A percentile compares a stretch with the other conserved stretches of the same genome.
phyloP scores from a whole-genome alignment of 768 basidiomycete species.

The Suillus fuscotomentosus region DNA sequence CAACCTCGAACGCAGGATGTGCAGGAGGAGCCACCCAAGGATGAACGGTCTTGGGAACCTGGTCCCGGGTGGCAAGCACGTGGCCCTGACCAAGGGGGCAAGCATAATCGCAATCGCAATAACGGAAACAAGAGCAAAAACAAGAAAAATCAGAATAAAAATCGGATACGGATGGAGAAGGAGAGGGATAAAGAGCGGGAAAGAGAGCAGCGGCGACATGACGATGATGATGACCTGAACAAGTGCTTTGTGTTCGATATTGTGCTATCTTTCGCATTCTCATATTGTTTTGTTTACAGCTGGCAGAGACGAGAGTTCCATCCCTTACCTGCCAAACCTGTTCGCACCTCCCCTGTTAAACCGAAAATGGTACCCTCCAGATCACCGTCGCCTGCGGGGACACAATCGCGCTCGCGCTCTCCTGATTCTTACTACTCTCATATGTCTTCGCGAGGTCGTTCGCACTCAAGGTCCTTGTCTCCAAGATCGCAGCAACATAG shows the following conservation, averaged over 20 bases:
- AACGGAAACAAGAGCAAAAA: slow-evolving; percentile 38
- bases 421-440: slow-evolving; percentile 66
- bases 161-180: slow-evolving; percentile 31
- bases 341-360: slow-evolving; percentile 33
- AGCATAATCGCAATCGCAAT: slow-evolving; percentile 34
- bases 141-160: slow-evolving; percentile 34
- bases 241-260: slow-evolving; percentile 47
- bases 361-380: slow-evolving; percentile 35
- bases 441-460: slow-evolving; percentile 63
- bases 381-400: slow-evolving; percentile 37
- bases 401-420: slow-evolving; percentile 51
- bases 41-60: slow-evolving; percentile 72
- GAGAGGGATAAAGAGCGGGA: slow-evolving; percentile 29
- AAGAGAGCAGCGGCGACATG: slow-evolving; percentile 46
- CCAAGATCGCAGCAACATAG: slow-evolving; percentile 57
- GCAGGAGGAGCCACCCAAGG: slow-evolving; percentile 22
- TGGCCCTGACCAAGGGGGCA: slow-evolving; percentile 35
- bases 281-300: slow-evolving; percentile 34
- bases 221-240: slow-evolving; percentile 65
- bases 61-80: slow-evolving; percentile 63
- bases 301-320: slow-evolving; percentile 64
- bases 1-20: slow-evolving; percentile 26
- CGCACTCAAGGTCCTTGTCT: slow-evolving; percentile 58
- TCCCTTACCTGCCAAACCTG: slow-evolving; percentile 38
- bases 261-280: slow-evolving; percentile 8